A percentile compares a stretch with the other conserved stretches of the same genome.
phyloP scores from a whole-genome alignment of 192 early-diverging fungal species.

The Coemansia sp. region DNA sequence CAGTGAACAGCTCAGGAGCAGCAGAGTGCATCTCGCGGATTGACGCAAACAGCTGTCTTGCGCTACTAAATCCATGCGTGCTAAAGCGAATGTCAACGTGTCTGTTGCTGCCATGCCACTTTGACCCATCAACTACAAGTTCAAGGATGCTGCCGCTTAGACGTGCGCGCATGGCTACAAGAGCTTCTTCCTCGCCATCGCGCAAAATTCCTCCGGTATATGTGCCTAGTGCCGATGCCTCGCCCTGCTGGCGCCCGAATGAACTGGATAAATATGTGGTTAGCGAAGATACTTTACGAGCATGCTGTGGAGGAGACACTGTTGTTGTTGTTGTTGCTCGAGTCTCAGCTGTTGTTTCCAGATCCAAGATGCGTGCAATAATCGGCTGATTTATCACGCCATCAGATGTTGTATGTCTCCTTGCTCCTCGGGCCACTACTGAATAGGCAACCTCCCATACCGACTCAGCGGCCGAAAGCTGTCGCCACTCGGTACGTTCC shows the following conservation, averaged over 20 bases:
- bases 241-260: constrained; percentile 34
- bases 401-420: not conserved
- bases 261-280: constrained; percentile 39
- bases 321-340: not conserved
- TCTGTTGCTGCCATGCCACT: constrained; percentile 18
- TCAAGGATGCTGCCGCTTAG: constrained; percentile 33
- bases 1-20: constrained; percentile 43
- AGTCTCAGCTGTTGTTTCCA: constrained; percentile 1
- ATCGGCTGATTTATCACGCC: constrained; percentile 8
- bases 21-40: constrained; percentile 19
- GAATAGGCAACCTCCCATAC: constrained; percentile 9
- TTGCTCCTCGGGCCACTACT: not conserved
- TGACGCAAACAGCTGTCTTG: constrained; percentile 14
- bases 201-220: constrained; percentile 47
- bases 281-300: constrained; percentile 34
- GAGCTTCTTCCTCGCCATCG: constrained; percentile 38
- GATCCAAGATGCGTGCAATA: constrained; percentile 11
- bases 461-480: not conserved
- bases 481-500: constrained; percentile 38
- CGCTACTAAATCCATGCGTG: constrained; percentile 11
- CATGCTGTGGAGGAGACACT: constrained; percentile 7
- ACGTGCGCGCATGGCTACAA: constrained; percentile 32
- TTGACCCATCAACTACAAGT: constrained; percentile 43
- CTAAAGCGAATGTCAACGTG: constrained; percentile 15
- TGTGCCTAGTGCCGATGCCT: constrained; percentile 29